These are phyloP conservation scores for Xylariaceae sp. DNA, from an alignment of 2,329 filamentous ascomycete species.

Conservation along the genomic window DNA sequence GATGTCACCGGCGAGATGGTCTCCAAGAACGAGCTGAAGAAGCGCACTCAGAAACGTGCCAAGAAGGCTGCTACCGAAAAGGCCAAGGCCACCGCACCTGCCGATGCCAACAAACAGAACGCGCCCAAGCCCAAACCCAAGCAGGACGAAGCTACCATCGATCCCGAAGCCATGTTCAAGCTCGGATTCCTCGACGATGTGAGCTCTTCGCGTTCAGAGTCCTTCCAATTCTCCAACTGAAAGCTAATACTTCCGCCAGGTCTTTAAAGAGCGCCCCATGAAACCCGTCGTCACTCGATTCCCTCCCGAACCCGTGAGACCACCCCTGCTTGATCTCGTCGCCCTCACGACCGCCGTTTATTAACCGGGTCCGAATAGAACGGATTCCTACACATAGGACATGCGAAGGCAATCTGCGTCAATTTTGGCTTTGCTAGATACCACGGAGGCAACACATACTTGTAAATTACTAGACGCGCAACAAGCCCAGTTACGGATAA, in stretches of 20 bases:
- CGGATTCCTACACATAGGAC: slow-evolving; percentile 89
- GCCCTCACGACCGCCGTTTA: neutral
- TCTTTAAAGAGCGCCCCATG: slow-evolving; percentile 62
- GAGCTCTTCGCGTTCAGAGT: neutral
- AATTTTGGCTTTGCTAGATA: slow-evolving; percentile 93
- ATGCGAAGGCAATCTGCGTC: slow-evolving; percentile 91
- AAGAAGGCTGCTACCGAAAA: slow-evolving; percentile 55
- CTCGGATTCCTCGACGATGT: slow-evolving; percentile 73
- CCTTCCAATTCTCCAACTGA: neutral
- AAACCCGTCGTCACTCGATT: slow-evolving; percentile 68
- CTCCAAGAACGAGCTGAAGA: slow-evolving; percentile 63
- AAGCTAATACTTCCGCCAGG: slow-evolving; percentile 5
- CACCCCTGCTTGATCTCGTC: neutral
- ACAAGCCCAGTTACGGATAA: neutral
- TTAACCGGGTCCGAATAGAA: slow-evolving; percentile 45
- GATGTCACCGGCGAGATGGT: slow-evolving; percentile 65
- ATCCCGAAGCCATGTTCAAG: slow-evolving; percentile 73
- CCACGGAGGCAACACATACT: slow-evolving; percentile 73
- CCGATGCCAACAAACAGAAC: slow-evolving; percentile 19
- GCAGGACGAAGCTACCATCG: slow-evolving; percentile 43
- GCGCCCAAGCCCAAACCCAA: slow-evolving; percentile 45
- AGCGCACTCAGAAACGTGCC: slow-evolving; percentile 55
- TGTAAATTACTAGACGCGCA: slow-evolving; percentile 43
- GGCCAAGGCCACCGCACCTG: slow-evolving; percentile 40
- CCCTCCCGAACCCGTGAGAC: slow-evolving; percentile 66